These are phyloP conservation scores for Microdochium paspali DNA, from an alignment of 2,329 filamentous ascomycete species.

Conservation along the genomic window DNA sequence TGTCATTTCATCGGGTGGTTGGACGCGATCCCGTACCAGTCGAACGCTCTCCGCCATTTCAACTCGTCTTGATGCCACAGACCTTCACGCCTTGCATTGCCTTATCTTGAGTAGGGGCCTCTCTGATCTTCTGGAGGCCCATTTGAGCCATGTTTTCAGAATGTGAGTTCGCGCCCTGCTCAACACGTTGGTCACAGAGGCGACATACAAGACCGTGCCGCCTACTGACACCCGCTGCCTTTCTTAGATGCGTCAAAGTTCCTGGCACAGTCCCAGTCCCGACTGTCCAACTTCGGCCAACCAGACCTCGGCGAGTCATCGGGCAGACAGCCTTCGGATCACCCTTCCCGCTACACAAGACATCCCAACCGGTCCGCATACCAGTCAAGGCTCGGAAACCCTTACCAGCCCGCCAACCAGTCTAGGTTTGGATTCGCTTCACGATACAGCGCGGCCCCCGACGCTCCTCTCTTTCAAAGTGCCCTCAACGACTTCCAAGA, in stretches of 20 bases:
- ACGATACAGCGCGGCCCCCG: constrained; percentile 59
- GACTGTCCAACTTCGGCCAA: constrained; percentile 56
- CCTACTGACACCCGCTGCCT: constrained; percentile 9
- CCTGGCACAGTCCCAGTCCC: constrained; percentile 90
- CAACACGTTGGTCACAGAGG: no score
- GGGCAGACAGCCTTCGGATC: constrained; percentile 4
- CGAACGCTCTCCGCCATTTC: background rate
- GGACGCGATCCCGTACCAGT: no score
- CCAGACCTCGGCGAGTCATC: constrained; percentile 1
- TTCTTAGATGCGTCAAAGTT: constrained; percentile 85
- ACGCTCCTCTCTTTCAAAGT: constrained; percentile 91
- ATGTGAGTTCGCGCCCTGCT: no score
- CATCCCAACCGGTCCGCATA: constrained; percentile 19
- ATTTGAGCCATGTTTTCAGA: constrained; percentile 64
- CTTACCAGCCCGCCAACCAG: constrained; percentile 59
- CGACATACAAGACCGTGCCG: no score
- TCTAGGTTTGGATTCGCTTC: constrained; percentile 79
- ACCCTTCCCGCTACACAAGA: constrained; percentile 15
- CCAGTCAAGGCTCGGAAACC: constrained; percentile 46
- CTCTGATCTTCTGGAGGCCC: background rate
- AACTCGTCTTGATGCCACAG: constrained; percentile 4
- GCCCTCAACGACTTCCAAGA: constrained; percentile 84
- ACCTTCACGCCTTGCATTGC: background rate
- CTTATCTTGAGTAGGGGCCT: background rate
- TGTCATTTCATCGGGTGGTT: no score